A percentile compares a stretch with the other conserved stretches of the same genome.
phyloP scores from a whole-genome alignment of 2,329 filamentous ascomycete genomes.

The Chrysosporium queenslandicum region DNA sequence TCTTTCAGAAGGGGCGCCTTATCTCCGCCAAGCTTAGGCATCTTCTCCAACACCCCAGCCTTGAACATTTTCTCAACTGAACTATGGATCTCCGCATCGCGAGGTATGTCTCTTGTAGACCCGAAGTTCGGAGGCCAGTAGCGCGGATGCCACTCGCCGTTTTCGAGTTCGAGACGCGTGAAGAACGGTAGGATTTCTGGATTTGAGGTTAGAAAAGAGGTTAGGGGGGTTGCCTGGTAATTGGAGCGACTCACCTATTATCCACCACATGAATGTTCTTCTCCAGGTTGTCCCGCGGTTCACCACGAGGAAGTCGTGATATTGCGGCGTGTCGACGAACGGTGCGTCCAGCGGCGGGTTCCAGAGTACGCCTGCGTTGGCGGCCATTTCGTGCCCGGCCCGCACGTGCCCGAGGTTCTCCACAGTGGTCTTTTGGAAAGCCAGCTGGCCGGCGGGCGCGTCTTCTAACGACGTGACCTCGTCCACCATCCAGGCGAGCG shows the following conservation, averaged over 20 bases:
- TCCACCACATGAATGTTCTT: constrained; percentile 29
- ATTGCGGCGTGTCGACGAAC: constrained; percentile 14
- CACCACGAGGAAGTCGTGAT: constrained; percentile 29
- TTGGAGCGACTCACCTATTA: constrained; percentile 26
- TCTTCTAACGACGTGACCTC: constrained; percentile 30
- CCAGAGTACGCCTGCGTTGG: background rate
- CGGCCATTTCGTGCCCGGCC: constrained; percentile 13
- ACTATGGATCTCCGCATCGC: constrained; percentile 24
- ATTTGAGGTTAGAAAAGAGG: background rate
- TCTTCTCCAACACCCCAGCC: constrained; percentile 20
- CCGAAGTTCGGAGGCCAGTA: constrained; percentile 31
- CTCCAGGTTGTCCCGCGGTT: constrained; percentile 23
- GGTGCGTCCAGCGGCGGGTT: constrained; percentile 1
- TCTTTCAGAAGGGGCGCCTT: constrained; percentile 16
- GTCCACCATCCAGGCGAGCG: constrained; percentile 46
- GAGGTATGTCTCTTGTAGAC: constrained; percentile 27
- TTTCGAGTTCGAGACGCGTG: constrained; percentile 29
- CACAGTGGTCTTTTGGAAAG: constrained; percentile 18
- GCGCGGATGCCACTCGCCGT: constrained; percentile 29
- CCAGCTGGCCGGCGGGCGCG: constrained; percentile 20
- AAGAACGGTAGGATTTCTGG: constrained; percentile 31
- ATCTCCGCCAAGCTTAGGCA: constrained; percentile 20
- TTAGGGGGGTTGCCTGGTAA: no score
- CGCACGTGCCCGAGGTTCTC: constrained; percentile 14
- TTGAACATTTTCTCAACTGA: constrained; percentile 24